Conservation (phyloP, 169 alveolate genomes). For the Cryptosporidium muris region DNA sequence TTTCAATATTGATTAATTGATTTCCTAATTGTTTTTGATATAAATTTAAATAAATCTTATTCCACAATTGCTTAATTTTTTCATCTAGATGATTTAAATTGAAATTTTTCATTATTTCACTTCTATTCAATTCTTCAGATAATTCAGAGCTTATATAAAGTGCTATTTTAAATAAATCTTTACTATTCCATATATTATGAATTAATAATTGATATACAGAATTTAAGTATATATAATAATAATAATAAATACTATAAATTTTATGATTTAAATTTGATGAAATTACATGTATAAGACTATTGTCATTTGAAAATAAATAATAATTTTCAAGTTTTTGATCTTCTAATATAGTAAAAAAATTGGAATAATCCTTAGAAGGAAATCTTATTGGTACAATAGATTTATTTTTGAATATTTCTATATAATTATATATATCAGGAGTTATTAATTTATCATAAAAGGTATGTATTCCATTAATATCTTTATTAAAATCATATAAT, state of each 20-base stretch:
- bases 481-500: neutral
- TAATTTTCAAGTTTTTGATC: neutral
- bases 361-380: neutral
- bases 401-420: no score
- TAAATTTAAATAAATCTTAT: no score
- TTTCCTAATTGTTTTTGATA: no score
- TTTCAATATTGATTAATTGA: no score
- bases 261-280: slow-evolving; percentile 1
- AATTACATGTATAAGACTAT: neutral
- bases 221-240: slow-evolving; percentile 6
- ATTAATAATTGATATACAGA: neutral
- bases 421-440: no score
- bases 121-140: neutral
- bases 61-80: no score
- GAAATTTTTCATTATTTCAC: neutral
- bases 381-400: no score
- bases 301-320: neutral
- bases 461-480: neutral
- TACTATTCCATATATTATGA: neutral
- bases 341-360: neutral
- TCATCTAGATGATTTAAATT: neutral
- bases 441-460: no score
- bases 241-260: slow-evolving; percentile 7
- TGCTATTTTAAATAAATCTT: slow-evolving; percentile 1
- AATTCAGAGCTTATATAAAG: neutral